Evolutionary conservation across 768 basidiomycete genomes (phyloP).

Genomic region (Serpula lacrymans): DNA sequence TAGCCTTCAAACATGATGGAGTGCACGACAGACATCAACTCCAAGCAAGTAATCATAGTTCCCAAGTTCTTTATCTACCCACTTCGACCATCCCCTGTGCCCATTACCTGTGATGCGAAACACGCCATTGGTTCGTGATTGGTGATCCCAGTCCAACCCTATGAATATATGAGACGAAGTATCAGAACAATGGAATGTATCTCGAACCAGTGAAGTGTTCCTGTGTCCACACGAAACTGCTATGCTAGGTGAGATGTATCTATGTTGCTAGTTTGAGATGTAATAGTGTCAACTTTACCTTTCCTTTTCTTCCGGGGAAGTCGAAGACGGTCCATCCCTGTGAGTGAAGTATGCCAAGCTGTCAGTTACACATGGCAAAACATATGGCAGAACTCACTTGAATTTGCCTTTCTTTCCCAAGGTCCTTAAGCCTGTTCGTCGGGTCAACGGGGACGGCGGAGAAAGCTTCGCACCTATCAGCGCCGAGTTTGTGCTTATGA

Average conservation of each 20-base stretch:
- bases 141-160: slow-evolving; percentile 86
- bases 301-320: slow-evolving; percentile 71
- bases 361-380: not conserved
- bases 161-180: slow-evolving; percentile 1
- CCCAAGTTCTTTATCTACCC: slow-evolving; percentile 81
- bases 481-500: slow-evolving; percentile 78
- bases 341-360: slow-evolving; percentile 2
- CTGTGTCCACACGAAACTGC: slow-evolving; percentile 66
- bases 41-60: slow-evolving; percentile 87
- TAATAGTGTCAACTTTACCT: slow-evolving; percentile 42
- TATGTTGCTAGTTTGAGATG: slow-evolving; percentile 3
- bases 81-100: slow-evolving; percentile 76
- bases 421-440: slow-evolving; percentile 58
- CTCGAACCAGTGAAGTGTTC: slow-evolving; percentile 73
- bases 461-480: slow-evolving; percentile 70
- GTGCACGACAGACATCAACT: slow-evolving; percentile 47
- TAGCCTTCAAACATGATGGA: not conserved
- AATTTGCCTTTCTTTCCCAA: slow-evolving; percentile 60
- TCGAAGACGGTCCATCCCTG: slow-evolving; percentile 88
- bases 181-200: not conserved
- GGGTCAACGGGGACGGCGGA: slow-evolving; percentile 68
- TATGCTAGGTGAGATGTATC: slow-evolving; percentile 49
- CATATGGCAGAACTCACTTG: slow-evolving; percentile 42
- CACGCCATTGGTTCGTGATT: slow-evolving; percentile 56
- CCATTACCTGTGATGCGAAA: slow-evolving; percentile 67